phyloP scores from a whole-genome alignment of 2,329 filamentous ascomycete species.

The Cladophialophora yegresii region DNA sequence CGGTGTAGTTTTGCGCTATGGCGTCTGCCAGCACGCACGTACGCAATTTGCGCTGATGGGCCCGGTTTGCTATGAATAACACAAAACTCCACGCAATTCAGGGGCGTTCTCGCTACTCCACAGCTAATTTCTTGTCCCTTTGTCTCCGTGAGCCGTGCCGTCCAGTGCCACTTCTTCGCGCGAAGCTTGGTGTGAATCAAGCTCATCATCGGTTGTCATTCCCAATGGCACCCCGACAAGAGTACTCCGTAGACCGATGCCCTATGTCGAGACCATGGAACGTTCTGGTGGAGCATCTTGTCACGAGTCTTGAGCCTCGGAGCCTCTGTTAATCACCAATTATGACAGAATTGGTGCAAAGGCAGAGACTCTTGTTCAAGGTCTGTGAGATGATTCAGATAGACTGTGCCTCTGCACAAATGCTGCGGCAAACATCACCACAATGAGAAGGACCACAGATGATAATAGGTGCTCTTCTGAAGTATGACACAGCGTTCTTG shows the following conservation, averaged over 20 bases:
- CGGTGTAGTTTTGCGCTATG: background rate
- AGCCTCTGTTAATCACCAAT: background rate
- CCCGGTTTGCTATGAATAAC: background rate
- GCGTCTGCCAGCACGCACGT: background rate
- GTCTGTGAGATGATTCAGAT: too few species aligned
- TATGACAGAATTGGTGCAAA: background rate
- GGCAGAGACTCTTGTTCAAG: too few species aligned
- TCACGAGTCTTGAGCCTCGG: background rate
- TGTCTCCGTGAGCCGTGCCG: background rate
- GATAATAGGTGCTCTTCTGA: background rate
- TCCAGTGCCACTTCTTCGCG: background rate
- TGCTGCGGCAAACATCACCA: background rate
- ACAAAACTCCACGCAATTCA: background rate
- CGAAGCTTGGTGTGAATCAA: background rate
- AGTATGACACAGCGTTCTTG: background rate
- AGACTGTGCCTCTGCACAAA: background rate
- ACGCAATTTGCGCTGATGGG: background rate
- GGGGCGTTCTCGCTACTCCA: constrained; percentile 1
- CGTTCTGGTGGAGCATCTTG: background rate
- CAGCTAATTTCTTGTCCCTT: constrained; percentile 4
- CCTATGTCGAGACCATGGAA: background rate
- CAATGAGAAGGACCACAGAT: background rate
- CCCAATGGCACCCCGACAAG: too few species aligned
- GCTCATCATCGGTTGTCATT: background rate
- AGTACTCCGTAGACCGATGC: background rate